Base-by-base conservation (phyloP, 164 flowering plant genomes). In the Nymphaea thermarum region DNA sequence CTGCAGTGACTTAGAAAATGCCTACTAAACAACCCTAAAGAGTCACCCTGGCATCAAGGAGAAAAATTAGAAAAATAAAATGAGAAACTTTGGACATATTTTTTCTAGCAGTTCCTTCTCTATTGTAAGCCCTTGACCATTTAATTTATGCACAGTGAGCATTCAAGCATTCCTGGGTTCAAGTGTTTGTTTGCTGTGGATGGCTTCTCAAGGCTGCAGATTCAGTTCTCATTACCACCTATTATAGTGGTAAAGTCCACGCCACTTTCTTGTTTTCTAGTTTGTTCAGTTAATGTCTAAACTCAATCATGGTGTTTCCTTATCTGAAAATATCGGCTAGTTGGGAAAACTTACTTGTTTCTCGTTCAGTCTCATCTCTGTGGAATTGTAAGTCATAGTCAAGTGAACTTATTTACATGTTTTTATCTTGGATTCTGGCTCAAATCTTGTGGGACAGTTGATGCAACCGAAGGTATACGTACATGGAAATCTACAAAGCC, bases 381-480 rank as follows among this genome's bases (percentile, higher is more conserved):
- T 25, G 36, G 36, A 25, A 25, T 25, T 25, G 36, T 25, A 25
- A 0, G 36, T 25, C 36, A 25, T 25, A 25, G 36, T 25, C 36
- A 25, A 25, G 36, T 25, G 14, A 51, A 51, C 0, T 51, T 15
- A 51, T 51, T 10, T 10, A 0, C 57, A 51, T 51, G 36, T 51
- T 51, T 51, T 51, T 14, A 51, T 14, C 12, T 51, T 51, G 55
- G 55, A 51, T 51, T 51, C 55, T 18, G 41, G 42, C 62, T 42
- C 66, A 42, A 71, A 44, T 65, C 51, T 59, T 43, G 63, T 5
- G 42, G 62, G 71, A 41, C 85, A 93, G 98, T 75, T 85, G 60
- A 82, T 75, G 71, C 86, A 79, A 70, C 88, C 97, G 18, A 89
- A 83, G 77, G 90, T 91, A 14, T 94, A 75, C 75, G 71, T 87